Base-by-base conservation (phyloP, 306 rosid genomes). In the Astragalus glycyphyllos region DNA sequence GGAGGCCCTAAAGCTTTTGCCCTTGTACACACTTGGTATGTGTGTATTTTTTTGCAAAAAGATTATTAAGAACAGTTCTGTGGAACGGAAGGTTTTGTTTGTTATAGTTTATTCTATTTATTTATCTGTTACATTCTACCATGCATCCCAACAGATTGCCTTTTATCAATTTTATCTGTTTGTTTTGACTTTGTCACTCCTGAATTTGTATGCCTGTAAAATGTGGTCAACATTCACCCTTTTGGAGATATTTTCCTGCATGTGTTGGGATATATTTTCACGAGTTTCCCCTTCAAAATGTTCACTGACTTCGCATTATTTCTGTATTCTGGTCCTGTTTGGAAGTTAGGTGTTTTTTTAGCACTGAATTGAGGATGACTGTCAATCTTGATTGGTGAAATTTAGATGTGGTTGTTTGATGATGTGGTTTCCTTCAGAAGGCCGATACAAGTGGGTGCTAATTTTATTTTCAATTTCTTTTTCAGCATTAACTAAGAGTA, bases 1-100 rank as follows among this genome's bases (percentile, higher is more conserved):
- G 0, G 97, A 94, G 90, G 99, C 99, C 77, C 94, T 94, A 31
- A 94, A 94, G 87, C 96, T 94, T 72, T 87, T 94, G 80, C 99
- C 99, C 55, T 82, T 94, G 26, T 94, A 94, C 78, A 91, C 95
- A 35, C 92, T 91, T 23, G 99, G 97, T 94, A 87, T 46, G 81
- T 73, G 35, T 34, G 71, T 61, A 77, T 77, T 58, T 35, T 10
- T 69, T 47, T 71, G 31, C 32, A 16, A 29, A 42, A 29, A n/a
- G 40, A 41, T 80, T 74, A 58, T 50, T 51, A 65, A 46, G 45
- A 34, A 29, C 56, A 69, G 37, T 58, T 57, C 34, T 59, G 7
- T 53, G 48, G 8, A 51, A 23, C 51, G 38, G 44, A 48, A 69
- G 44, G 51, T 51, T 51, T 78, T 57, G 58, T 35, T 58, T 65